Evolutionary conservation across 345 rosid genomes (phyloP), one percentile per base, ranked within the genome.

Genomic region (Passiflora organensis): DNA sequence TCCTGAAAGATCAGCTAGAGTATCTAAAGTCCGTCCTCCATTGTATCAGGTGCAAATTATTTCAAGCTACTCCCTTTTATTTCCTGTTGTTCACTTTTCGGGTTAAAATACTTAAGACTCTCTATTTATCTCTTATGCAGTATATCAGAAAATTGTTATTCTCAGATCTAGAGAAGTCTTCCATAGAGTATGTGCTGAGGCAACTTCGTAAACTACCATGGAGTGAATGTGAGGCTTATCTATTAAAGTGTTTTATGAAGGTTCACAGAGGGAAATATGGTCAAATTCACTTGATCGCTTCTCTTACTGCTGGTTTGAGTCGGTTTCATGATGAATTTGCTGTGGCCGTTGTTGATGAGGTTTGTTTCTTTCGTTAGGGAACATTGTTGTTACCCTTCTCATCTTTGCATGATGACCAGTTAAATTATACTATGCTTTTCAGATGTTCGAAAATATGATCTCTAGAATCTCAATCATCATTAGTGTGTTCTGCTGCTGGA

Each of bases 301-400:
- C 97, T 59, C 89, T 94, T 62, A 94, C 97, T 66, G 83, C 96
- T 76, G 93, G 96, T 72, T 83, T 94, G 78, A 89, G 96, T 66
- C 90, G 93, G 65, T 80, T 89, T 80, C 99, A 89, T 77, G 99
- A 89, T 78, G 95, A 87, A 69, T 89, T 94, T 80, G 84, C 96
- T 1, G 96, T 94, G 46, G 95, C 95, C 53, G 93, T 94, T 71
- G 97, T 89, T 68, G 99, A 94, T 66, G 99, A 94, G 99, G 99
- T 94, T 67, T 59, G 82, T 45, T 49, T 23, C 56, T 58, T 55
- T 55, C 66, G n/a, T 28, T 28, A 8, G 8, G 3, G 34, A 28
- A 28, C 34, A 28, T 28, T 3, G 8, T 28, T 28, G n/a, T n/a
- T n/a, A n/a, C n/a, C n/a, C n/a, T n/a, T n/a, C n/a, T n/a, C n/a